Evolutionary conservation across 2,329 filamentous ascomycete species (phyloP).

Genomic region (Cryphonectria japonica): DNA sequence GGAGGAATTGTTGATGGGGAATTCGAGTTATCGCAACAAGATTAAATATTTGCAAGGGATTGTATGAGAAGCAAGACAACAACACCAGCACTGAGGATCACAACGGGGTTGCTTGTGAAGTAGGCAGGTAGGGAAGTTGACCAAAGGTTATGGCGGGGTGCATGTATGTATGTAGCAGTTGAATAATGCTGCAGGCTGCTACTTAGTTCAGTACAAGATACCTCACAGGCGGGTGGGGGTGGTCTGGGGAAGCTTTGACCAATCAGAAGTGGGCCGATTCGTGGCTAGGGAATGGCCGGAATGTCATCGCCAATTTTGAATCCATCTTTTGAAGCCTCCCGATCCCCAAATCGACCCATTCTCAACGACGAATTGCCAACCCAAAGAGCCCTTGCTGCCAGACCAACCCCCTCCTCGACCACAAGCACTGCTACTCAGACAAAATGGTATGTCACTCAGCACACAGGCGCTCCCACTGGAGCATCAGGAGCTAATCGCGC

Average conservation of each 20-base stretch:
- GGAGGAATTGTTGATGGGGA: not conserved
- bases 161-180: not conserved
- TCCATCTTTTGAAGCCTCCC: constrained; percentile 22
- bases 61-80: not conserved
- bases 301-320: constrained; percentile 29
- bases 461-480: constrained; percentile 20
- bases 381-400: constrained; percentile 17
- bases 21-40: not conserved
- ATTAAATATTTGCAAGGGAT: not conserved
- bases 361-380: constrained; percentile 26
- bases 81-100: no score
- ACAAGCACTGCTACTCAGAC: constrained; percentile 31
- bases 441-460: constrained; percentile 60
- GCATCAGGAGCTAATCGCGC: constrained; percentile 39
- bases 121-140: constrained; percentile 1
- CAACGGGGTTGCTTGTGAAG: not conserved
- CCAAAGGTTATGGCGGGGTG: constrained; percentile 17
- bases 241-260: constrained; percentile 26
- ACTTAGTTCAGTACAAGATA: not conserved
- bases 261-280: constrained; percentile 28
- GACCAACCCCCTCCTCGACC: constrained; percentile 16
- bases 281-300: constrained; percentile 26
- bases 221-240: constrained; percentile 19
- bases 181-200: constrained; percentile 1
- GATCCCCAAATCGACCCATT: constrained; percentile 15